Evolutionary conservation across 768 basidiomycete species (phyloP).

Genomic region (Rhodosporidiobolus odoratus): DNA sequence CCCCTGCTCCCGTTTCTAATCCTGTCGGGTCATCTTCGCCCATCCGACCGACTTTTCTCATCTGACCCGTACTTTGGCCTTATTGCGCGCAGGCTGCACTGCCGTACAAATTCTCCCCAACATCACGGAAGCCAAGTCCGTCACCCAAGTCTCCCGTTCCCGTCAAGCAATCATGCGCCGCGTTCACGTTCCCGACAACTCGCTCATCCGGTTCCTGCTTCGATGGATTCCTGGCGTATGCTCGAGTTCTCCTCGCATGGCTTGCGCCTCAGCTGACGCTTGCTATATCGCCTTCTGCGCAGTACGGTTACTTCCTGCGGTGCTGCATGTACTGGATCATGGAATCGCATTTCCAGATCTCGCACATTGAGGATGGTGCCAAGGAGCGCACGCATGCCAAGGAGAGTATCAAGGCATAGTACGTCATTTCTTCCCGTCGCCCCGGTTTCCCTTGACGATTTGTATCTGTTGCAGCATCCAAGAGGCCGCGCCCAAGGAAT

Average conservation of each 20-base stretch:
- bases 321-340: conserved; percentile 16
- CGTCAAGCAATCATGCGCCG: conserved; percentile 37
- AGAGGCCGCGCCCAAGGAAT: conserved; percentile 37
- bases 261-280: background rate
- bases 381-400: conserved; percentile 14
- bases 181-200: conserved; percentile 1
- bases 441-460: background rate
- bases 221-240: conserved; percentile 25
- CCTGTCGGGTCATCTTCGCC: background rate
- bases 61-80: no score
- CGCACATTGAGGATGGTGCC: conserved; percentile 17
- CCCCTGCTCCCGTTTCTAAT: background rate
- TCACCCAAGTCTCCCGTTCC: conserved; percentile 39
- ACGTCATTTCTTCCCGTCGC: background rate
- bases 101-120: conserved; percentile 39
- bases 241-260: background rate
- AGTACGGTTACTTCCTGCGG: conserved; percentile 29
- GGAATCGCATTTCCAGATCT: conserved; percentile 13
- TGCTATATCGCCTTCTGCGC: no score
- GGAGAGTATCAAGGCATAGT: conserved; percentile 16
- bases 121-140: conserved; percentile 19
- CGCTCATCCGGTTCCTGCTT: conserved; percentile 12
- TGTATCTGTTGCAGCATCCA: conserved; percentile 5
- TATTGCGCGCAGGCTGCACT: conserved; percentile 37
- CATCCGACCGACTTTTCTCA: no score